phyloP scores from a whole-genome alignment of 2,329 filamentous ascomycete species.

The Colletotrichum orbiculare region DNA sequence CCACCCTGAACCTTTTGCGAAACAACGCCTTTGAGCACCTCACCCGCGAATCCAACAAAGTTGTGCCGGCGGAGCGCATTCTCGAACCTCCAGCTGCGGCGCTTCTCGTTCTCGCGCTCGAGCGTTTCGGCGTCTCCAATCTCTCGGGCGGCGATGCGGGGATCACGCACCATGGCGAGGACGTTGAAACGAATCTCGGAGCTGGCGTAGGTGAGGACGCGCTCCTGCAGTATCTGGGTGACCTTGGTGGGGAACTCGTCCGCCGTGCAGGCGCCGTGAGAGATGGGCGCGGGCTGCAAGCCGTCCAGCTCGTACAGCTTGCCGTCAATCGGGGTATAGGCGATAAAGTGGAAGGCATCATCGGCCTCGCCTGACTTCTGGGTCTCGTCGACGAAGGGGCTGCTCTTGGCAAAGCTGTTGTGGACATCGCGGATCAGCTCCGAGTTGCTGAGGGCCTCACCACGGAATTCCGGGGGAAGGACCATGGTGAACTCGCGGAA shows the following conservation, averaged over 20 bases:
- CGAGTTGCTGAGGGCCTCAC: conserved; percentile 70
- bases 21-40: conserved; percentile 90
- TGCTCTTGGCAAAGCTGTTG: conserved; percentile 89
- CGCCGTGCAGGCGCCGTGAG: conserved; percentile 79
- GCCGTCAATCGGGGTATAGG: conserved; percentile 85
- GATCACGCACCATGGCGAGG: conserved; percentile 89
- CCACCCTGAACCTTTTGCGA: conserved; percentile 74
- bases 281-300: conserved; percentile 90
- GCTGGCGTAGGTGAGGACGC: conserved; percentile 85
- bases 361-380: conserved; percentile 77
- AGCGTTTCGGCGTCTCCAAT: conserved; percentile 85
- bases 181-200: conserved; percentile 96
- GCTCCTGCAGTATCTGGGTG: conserved; percentile 85
- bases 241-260: conserved; percentile 82
- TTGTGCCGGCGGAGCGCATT: conserved; percentile 93
- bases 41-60: conserved; percentile 94
- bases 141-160: conserved; percentile 80
- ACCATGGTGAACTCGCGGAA: conserved; percentile 91
- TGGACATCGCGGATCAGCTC: conserved; percentile 82
- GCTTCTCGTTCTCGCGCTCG: conserved; percentile 83
- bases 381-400: conserved; percentile 94
- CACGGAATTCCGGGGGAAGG: conserved; percentile 79
- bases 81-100: conserved; percentile 91
- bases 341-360: conserved; percentile 98
- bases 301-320: conserved; percentile 95